Evolutionary conservation across 352 stramenopile species (phyloP), one percentile per base, ranked within the genome.

Genomic region (Pythium monospermum): DNA sequence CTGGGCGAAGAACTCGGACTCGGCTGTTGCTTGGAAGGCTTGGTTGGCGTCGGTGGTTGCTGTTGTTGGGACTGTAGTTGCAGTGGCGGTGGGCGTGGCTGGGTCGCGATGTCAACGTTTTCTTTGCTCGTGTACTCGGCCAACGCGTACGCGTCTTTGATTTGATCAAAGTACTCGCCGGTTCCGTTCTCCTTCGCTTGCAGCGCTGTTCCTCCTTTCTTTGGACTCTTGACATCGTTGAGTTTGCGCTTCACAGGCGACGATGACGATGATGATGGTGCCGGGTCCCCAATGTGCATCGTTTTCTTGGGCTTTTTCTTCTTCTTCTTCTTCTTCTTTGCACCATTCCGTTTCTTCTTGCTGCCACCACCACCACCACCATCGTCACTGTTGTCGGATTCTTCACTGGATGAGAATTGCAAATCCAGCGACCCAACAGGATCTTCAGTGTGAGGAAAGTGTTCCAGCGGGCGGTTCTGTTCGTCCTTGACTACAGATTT

Each of bases 111-210:
- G 41, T 68, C 59, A n/a, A 43, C 4, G 32, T 46, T 41, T 4
- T 61, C 53, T 41, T 73, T 75, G 6, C 49, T 64, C 7, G 38
- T 56, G 36, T 57, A 61, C 33, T 81, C 61, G 13, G 64, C 60
- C 7, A 84, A 44, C 1, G 68, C 47, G 22, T 79, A 81, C 4
- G 69, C 69, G 23, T 73, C 68, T 38, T 76, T 77, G 54, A 79
- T 76, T 44, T 77, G 52, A 27, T 81, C 69, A 59, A 77, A 81
- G 23, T 79, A 51, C 13, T 57, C 51, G n/a, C 75, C 65, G 57
- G 46, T 57, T 18, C 33, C 53, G 31, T 63, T 54, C 18, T 51
- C 39, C 26, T 59, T 30, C 16, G 55, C 31, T 16, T n/a, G 42
- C n/a, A 31, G 32, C 7, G 18, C 1, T n/a, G n/a, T n/a, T n/a